phyloP scores from a whole-genome alignment of 306 rosid genomes.

The Fragaria ananassa region DNA sequence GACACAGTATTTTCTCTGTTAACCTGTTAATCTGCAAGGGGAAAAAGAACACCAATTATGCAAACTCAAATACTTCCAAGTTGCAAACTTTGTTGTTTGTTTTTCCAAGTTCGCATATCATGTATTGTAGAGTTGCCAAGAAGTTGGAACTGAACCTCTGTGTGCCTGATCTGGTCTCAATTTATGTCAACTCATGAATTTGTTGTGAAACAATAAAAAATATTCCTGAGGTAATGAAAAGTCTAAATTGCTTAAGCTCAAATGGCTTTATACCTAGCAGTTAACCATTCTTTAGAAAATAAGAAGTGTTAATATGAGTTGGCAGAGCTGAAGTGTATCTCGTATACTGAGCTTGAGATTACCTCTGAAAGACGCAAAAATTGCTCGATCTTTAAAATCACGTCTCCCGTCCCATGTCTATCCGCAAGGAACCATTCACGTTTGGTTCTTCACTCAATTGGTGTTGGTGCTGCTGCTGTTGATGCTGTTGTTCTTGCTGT shows the following conservation, averaged over 20 bases:
- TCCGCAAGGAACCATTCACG: slow-evolving; percentile 6
- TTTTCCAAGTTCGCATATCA: neutral
- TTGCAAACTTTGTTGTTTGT: neutral
- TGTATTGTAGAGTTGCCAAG: neutral
- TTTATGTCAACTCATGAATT: neutral
- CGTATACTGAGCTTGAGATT: neutral
- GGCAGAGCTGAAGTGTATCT: neutral
- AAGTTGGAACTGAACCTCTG: neutral
- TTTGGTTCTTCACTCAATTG: slow-evolving; percentile 17
- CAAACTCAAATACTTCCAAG: neutral
- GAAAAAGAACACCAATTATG: neutral
- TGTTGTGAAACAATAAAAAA: neutral
- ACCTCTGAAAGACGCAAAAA: slow-evolving; percentile 13
- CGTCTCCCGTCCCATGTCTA: slow-evolving; percentile 4
- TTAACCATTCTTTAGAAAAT: neutral
- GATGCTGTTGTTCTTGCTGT: slow-evolving; percentile 5
- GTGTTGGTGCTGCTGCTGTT: slow-evolving; percentile 14
- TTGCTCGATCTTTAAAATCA: neutral
- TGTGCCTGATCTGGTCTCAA: neutral
- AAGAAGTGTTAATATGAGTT: neutral
- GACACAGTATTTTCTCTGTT: neutral
- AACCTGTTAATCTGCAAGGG: neutral
- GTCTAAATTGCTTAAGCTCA: neutral
- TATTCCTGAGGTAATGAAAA: neutral
- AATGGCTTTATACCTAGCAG: slow-evolving; percentile 1